Base-by-base conservation (phyloP, 805 yeast genomes). In the Wickerhamiella australiensis region DNA sequence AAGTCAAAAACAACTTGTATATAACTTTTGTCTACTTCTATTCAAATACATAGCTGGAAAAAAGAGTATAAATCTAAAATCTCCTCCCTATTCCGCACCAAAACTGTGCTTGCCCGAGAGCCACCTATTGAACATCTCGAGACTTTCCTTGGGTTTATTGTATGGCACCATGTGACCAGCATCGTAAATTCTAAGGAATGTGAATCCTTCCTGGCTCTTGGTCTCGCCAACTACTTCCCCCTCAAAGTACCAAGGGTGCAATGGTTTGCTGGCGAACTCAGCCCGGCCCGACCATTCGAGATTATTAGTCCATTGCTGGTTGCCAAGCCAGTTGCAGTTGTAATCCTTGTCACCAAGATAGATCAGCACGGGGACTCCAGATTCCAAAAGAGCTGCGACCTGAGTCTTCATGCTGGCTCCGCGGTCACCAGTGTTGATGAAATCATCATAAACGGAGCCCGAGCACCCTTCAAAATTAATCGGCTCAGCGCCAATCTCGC, bases 141-240 rank as follows among this genome's bases (percentile, higher is more conserved):
- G 71, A 1, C 95, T 69, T 60, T 74, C 73, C 59, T 76, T 79
- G 17, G 96, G 94, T 69, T 83, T 90, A 67, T 88, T 88, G 60
- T 69, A 81, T 15, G 96, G 96, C 54, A 86, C 95, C 96, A 88
- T 87, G 68, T 90, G 96, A 23, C 96, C 96, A 47, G 94, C 96
- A 54, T 79, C 90, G 60, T 72, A 88, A 8, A 88, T 77, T 65
- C 95, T 76, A 65, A 85, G 72, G 70, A 82, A 90, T 3, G 95
- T 83, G 58, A 88, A 78, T 52, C 76, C 72, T 44, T 80, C 80
- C 56, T 71, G 75, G 60, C 77, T 81, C 70, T 85, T 86, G 25
- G 80, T 81, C 59, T 82, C 78, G 52, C 97, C 97, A 6, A 56
- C 63, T 52, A 69, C 68, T 54, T 68, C 65, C 48, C 72, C 71